Conservation (phyloP, 306 rosid genomes). For the Potentilla sterilis region DNA sequence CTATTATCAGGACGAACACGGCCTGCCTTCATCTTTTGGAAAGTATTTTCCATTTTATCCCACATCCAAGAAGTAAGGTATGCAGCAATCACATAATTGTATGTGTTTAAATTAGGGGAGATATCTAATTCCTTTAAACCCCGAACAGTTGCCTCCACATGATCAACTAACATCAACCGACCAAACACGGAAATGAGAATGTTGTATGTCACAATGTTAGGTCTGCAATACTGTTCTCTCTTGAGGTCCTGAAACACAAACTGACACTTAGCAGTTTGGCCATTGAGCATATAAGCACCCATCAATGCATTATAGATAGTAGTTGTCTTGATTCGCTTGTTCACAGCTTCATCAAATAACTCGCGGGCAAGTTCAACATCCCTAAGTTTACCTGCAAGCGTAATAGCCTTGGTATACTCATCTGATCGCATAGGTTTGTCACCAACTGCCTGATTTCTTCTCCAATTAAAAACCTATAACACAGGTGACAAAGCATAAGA, state of each 20-base stretch:
- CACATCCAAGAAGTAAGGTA: slow-evolving; percentile 81
- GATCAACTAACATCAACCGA: slow-evolving; percentile 60
- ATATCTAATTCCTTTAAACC: slow-evolving; percentile 43
- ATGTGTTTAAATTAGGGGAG: slow-evolving; percentile 46
- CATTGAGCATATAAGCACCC: slow-evolving; percentile 70
- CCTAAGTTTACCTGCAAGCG: slow-evolving; percentile 52
- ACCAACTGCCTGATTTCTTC: slow-evolving; percentile 32
- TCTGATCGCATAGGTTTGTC: slow-evolving; percentile 31
- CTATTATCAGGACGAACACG: slow-evolving; percentile 42
- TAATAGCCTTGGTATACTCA: slow-evolving; percentile 69
- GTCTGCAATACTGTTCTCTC: slow-evolving; percentile 41
- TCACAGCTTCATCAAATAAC: slow-evolving; percentile 61
- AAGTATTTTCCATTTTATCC: slow-evolving; percentile 65
- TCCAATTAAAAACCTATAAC: slow-evolving; percentile 80
- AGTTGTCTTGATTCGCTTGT: slow-evolving; percentile 46
- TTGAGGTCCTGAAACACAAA: slow-evolving; percentile 59
- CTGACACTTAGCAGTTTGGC: slow-evolving; percentile 49
- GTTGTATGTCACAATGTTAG: slow-evolving; percentile 49
- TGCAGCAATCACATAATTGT: slow-evolving; percentile 67
- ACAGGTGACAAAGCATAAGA: slow-evolving; percentile 23
- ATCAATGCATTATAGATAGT: slow-evolving; percentile 65
- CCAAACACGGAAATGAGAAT: slow-evolving; percentile 58
- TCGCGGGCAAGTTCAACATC: slow-evolving; percentile 51
- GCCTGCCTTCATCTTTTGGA: slow-evolving; percentile 46
- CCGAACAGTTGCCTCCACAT: slow-evolving; percentile 57